These are phyloP conservation scores for Drechmeria coniospora DNA, from an alignment of 2,329 filamentous ascomycete genomes.

Conservation along the genomic window DNA sequence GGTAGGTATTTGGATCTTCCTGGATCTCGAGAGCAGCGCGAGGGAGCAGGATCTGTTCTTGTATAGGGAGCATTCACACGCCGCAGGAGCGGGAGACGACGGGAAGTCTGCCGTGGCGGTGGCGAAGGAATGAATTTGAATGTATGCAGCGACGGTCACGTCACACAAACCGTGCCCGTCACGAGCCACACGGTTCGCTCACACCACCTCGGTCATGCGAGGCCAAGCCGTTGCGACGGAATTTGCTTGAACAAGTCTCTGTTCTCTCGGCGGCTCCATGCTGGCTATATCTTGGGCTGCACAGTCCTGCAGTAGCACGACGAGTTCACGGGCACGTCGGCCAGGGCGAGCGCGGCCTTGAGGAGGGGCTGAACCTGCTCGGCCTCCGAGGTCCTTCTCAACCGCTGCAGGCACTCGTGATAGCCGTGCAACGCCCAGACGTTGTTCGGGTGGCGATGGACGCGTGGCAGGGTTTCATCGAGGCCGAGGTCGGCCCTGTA, in stretches of 20 bases:
- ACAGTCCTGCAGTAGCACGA: constrained; percentile 14
- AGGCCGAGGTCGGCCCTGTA: constrained; percentile 49
- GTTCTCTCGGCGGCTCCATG: neutral
- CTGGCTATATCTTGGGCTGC: constrained; percentile 7
- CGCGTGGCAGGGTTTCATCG: constrained; percentile 43
- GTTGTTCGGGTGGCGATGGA: constrained; percentile 54
- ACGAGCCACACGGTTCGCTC: too few relatives aligned
- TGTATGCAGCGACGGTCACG: too few relatives aligned
- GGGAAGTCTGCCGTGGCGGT: neutral
- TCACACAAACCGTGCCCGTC: too few relatives aligned
- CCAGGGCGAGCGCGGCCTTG: constrained; percentile 32
- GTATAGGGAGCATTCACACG: constrained; percentile 6
- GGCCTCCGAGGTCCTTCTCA: constrained; percentile 27
- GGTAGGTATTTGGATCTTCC: constrained; percentile 33
- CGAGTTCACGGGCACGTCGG: constrained; percentile 40
- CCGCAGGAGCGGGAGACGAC: too few relatives aligned
- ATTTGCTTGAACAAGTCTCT: too few relatives aligned
- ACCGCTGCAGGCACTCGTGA: constrained; percentile 48
- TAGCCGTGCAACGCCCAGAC: constrained; percentile 63
- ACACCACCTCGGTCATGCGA: too few relatives aligned
- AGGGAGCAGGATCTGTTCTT: constrained; percentile 43
- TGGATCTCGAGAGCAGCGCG: constrained; percentile 46
- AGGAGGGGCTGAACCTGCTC: constrained; percentile 24
- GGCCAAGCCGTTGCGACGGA: too few relatives aligned
- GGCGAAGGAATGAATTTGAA: too few relatives aligned